Evolutionary conservation across 441 rosid genomes (phyloP).

Genomic region (Pelargonium australe): DNA sequence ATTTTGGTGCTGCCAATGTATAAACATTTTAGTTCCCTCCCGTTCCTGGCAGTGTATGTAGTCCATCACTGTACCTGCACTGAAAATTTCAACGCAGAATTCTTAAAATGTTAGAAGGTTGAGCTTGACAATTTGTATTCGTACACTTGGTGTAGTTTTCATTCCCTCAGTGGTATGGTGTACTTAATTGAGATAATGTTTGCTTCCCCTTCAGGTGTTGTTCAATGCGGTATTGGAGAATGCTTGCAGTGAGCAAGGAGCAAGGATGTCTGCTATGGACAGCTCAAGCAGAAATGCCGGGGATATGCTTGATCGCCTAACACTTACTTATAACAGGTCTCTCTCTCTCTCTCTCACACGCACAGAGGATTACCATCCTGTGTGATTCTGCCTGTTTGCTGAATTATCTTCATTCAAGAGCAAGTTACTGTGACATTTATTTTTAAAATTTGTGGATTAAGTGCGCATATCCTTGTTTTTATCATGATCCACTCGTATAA

Average conservation of each 20-base stretch:
- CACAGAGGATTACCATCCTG: not conserved
- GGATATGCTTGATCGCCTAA: conserved; percentile 92
- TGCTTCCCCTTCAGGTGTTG: conserved; percentile 40
- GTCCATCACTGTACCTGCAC: not conserved
- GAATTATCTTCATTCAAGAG: too few species aligned
- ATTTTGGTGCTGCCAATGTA: not conserved
- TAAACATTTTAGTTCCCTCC: too few species aligned
- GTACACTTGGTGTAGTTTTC: too few species aligned
- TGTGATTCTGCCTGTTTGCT: too few species aligned
- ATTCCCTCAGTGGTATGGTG: too few species aligned
- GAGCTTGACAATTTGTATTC: not conserved
- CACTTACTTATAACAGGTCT: conserved; percentile 85
- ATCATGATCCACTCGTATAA: not conserved
- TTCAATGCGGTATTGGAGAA: conserved; percentile 88
- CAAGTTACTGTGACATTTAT: too few species aligned
- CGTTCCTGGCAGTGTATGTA: too few species aligned
- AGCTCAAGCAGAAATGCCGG: conserved; percentile 98
- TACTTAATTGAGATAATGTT: not conserved
- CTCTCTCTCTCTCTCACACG: conserved; percentile 15
- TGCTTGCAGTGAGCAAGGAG: conserved; percentile 94
- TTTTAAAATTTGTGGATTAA: too few species aligned
- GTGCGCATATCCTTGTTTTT: not conserved
- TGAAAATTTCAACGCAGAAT: not conserved
- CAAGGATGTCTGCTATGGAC: conserved; percentile 98
- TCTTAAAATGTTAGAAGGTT: not conserved